Conservation (phyloP, 2,329 filamentous ascomycete species). For the Neofusicoccum laricinum region DNA sequence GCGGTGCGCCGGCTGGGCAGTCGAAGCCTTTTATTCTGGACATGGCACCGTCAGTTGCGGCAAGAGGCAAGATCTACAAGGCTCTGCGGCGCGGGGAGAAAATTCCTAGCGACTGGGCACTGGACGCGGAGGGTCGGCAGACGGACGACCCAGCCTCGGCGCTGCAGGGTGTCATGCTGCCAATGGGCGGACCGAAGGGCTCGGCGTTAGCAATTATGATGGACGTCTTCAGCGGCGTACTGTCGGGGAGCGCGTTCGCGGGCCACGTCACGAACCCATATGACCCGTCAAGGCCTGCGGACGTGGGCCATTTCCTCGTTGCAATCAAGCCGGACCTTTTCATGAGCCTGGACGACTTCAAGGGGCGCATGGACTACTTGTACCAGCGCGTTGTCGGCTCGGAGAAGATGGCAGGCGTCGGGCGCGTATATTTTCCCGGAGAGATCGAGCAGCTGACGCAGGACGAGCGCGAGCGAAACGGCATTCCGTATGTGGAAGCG, state of each 20-base stretch:
- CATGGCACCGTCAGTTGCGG: conserved; percentile 69
- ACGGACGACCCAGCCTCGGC: conserved; percentile 71
- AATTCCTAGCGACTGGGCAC: conserved; percentile 71
- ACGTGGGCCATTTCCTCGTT: conserved; percentile 73
- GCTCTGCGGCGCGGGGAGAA: conserved; percentile 64
- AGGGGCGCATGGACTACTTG: conserved; percentile 59
- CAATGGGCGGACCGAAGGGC: conserved; percentile 82
- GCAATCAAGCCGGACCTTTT: conserved; percentile 74
- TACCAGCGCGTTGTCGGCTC: conserved; percentile 53
- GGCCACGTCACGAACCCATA: conserved; percentile 76
- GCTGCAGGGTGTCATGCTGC: conserved; percentile 75
- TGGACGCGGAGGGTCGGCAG: conserved; percentile 66
- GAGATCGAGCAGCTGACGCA: conserved; percentile 54
- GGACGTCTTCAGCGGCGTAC: conserved; percentile 79
- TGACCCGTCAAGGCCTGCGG: conserved; percentile 63
- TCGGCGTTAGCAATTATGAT: conserved; percentile 78
- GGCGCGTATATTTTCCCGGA: conserved; percentile 57
- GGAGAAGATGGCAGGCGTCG: conserved; percentile 53
- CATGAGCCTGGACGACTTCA: conserved; percentile 67
- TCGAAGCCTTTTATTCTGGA: conserved; percentile 68
- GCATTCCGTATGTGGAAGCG: conserved; percentile 49
- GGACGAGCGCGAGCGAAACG: conserved; percentile 39
- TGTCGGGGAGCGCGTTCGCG: conserved; percentile 76
- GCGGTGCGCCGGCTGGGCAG: conserved; percentile 66
- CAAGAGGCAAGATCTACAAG: conserved; percentile 71